Conservation (phyloP, 169 alveolate species). For the Plasmodium billcollinsi region DNA sequence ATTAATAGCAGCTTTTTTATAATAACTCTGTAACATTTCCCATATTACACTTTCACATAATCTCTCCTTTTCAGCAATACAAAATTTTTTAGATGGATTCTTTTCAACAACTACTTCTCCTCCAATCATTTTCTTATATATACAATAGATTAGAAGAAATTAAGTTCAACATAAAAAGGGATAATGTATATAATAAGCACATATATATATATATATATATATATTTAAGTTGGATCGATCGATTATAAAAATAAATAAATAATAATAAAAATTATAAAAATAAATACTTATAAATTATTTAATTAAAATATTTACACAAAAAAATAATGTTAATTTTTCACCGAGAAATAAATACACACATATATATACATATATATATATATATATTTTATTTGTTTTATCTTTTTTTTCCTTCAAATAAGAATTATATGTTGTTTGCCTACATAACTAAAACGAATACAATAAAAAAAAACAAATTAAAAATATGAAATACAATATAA, state of each 20-base stretch:
- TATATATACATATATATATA: too few species aligned
- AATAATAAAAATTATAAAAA: not conserved
- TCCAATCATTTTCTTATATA: conserved; percentile 72
- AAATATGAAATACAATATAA: too few species aligned
- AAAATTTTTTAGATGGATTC: conserved; percentile 83
- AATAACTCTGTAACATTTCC: conserved; percentile 86
- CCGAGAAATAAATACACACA: too few species aligned
- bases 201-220: conserved; percentile 8
- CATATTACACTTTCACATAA: conserved; percentile 87
- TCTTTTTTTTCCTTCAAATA: too few species aligned
- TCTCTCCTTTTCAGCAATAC: conserved; percentile 81
- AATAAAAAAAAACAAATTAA: too few species aligned
- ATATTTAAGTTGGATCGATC: not conserved
- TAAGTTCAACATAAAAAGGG: not conserved
- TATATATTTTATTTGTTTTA: too few species aligned
- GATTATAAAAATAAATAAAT: not conserved
- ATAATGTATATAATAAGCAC: not conserved
- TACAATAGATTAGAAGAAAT: not conserved
- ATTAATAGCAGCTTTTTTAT: conserved; percentile 85
- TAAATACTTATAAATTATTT: not conserved
- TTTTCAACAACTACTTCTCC: conserved; percentile 88
- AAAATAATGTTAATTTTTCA: too few species aligned
- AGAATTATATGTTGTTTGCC: too few species aligned
- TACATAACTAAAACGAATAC: too few species aligned
- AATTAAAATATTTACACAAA: too few species aligned